Conservation (phyloP, 176 grass and related monocot species). For the Carex pumila region DNA sequence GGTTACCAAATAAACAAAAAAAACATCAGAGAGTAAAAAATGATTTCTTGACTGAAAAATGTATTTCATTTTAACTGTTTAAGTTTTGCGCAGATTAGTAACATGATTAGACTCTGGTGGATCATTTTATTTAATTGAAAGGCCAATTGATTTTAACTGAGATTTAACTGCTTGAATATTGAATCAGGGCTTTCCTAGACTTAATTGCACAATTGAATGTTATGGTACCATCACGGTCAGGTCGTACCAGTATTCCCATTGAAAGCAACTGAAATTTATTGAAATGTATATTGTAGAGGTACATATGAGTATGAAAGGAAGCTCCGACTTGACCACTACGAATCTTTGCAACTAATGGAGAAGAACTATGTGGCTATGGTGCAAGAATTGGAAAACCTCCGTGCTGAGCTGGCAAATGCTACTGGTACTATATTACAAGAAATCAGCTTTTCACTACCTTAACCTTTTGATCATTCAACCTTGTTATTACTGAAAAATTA, state of each 20-base stretch:
- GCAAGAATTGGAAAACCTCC: constrained; percentile 77
- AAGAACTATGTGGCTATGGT: constrained; percentile 87
- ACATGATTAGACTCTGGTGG: not conserved
- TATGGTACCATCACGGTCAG: not conserved
- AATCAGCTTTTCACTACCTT: not conserved
- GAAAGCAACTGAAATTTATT: not conserved
- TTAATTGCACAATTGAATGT: not conserved
- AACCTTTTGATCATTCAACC: not conserved
- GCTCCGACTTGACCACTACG: constrained; percentile 60
- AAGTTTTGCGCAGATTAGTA: not conserved
- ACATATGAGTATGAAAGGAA: constrained; percentile 92
- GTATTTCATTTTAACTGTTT: not conserved
- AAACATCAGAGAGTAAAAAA: not conserved
- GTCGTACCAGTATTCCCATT: not conserved
- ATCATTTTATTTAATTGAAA: not conserved
- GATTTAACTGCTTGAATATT: not conserved
- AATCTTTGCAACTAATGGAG: constrained; percentile 77
- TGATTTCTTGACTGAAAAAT: not conserved
- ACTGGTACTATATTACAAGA: constrained; percentile 18
- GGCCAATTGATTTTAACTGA: not conserved
- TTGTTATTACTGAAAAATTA: not conserved
- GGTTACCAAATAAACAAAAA: not conserved
- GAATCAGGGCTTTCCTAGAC: not conserved
- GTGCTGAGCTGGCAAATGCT: constrained; percentile 63
- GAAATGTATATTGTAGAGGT: constrained; percentile 29